Conservation (phyloP, 2,329 filamentous ascomycete species). For the Hymenoscyphus albidus region DNA sequence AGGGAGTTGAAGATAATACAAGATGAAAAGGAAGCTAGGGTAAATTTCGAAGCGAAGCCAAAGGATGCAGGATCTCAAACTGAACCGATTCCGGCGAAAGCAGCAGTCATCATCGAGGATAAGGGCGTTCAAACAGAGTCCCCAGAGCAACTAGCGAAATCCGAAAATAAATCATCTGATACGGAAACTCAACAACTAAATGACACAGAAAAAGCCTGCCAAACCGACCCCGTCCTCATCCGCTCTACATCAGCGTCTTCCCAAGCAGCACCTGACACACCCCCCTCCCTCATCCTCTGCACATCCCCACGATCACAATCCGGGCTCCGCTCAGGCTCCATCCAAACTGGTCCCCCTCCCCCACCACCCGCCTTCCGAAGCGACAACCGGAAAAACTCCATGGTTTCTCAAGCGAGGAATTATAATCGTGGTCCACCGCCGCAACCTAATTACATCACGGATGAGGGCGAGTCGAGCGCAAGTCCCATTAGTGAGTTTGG, state of each 20-base stretch:
- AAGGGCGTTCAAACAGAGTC: conserved; percentile 30
- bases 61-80: conserved; percentile 30
- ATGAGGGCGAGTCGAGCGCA: conserved; percentile 54
- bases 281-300: conserved; percentile 17
- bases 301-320: conserved; percentile 14
- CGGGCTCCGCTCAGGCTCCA: background rate
- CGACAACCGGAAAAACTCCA: background rate
- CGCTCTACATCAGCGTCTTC: conserved; percentile 12
- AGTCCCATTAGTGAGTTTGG: conserved; percentile 59
- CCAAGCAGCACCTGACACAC: conserved; percentile 26
- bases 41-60: conserved; percentile 36
- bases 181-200: conserved; percentile 7
- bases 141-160: background rate
- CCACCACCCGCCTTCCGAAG: conserved; percentile 5
- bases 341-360: conserved; percentile 11
- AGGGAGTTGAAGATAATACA: conserved; percentile 37
- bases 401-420: conserved; percentile 10
- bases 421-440: conserved; percentile 28
- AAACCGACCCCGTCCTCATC: conserved; percentile 24
- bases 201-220: conserved; percentile 26
- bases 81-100: conserved; percentile 4
- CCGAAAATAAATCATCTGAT: background rate
- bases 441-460: conserved; percentile 34
- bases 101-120: conserved; percentile 14
- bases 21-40: conserved; percentile 41